phyloP scores from a whole-genome alignment of 352 stramenopile genomes.

The Phytophthora nicotianae region DNA sequence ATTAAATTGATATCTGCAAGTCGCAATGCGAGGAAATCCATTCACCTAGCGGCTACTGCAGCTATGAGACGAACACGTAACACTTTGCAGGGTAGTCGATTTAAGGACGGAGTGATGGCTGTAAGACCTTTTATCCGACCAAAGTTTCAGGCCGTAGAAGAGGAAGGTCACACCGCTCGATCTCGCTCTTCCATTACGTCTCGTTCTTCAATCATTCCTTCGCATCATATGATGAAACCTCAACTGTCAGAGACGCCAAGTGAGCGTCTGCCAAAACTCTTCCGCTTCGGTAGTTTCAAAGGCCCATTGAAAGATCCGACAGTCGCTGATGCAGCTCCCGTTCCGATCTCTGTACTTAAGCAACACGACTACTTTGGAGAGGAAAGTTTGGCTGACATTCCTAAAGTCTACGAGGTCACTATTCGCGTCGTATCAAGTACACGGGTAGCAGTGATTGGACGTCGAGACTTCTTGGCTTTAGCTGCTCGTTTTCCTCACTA shows the following conservation, averaged over 20 bases:
- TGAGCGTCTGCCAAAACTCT: constrained; percentile 16
- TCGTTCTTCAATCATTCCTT: constrained; percentile 10
- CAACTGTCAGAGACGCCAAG: constrained; percentile 7
- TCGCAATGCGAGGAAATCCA: constrained; percentile 19
- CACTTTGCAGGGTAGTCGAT: constrained; percentile 13
- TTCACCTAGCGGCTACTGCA: constrained; percentile 23
- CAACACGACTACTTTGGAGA: constrained; percentile 64
- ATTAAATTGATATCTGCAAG: constrained; percentile 8
- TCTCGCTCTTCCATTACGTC: constrained; percentile 11
- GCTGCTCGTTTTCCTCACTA: constrained; percentile 48
- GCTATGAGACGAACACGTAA: constrained; percentile 29
- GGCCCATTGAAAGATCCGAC: constrained; percentile 16
- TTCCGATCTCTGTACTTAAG: constrained; percentile 57
- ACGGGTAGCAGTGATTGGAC: constrained; percentile 52
- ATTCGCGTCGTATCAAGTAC: constrained; percentile 59
- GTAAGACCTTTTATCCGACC: constrained; percentile 6
- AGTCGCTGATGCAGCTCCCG: constrained; percentile 18
- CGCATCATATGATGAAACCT: constrained; percentile 6
- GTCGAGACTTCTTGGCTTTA: constrained; percentile 45
- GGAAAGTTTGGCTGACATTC: constrained; percentile 47
- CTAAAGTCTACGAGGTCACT: constrained; percentile 52
- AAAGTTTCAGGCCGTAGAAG: constrained; percentile 10
- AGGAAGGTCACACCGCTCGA: constrained; percentile 3
- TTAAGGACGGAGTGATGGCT: constrained; percentile 6
- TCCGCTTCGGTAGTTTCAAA: constrained; percentile 30